Conservation (phyloP, 2,329 filamentous ascomycete species). For the Aspergillus clavatus region DNA sequence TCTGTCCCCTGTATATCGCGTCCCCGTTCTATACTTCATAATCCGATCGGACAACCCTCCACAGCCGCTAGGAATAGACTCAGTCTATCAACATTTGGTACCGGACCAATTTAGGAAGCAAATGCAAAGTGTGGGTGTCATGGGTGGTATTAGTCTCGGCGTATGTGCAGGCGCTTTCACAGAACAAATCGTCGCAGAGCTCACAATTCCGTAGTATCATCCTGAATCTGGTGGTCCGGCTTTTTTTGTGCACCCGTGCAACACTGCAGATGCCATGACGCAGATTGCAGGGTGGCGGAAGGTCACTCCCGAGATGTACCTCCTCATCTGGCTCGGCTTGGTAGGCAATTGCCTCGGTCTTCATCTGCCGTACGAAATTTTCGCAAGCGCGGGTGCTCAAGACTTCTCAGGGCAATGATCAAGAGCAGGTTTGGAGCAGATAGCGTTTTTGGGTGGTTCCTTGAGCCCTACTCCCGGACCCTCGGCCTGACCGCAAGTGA, state of each 20-base stretch:
- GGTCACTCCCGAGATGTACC: conserved; percentile 59
- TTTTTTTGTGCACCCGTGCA: conserved; percentile 92
- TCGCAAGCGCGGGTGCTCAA: conserved; percentile 23
- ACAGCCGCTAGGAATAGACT: conserved; percentile 59
- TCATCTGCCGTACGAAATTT: conserved; percentile 66
- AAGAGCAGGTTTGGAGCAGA: conserved; percentile 13
- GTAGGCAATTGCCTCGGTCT: conserved; percentile 76
- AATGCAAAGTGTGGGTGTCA: conserved; percentile 57
- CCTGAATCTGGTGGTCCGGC: conserved; percentile 70
- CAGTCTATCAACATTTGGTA: conserved; percentile 66
- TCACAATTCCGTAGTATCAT: conserved; percentile 63
- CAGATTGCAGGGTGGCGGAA: conserved; percentile 47
- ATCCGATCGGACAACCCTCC: conserved; percentile 55
- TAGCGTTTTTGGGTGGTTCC: conserved; percentile 10
- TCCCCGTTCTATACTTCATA: conserved; percentile 72
- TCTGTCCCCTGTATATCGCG: conserved; percentile 68
- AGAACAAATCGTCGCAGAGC: conserved; percentile 23
- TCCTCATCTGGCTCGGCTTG: conserved; percentile 85
- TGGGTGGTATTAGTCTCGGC: conserved; percentile 71
- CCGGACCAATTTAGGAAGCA: conserved; percentile 59
- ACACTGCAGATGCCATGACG: conserved; percentile 75
- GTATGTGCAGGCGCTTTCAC: conserved; percentile 50
- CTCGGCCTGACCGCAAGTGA: conserved; percentile 6
- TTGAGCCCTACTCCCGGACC: conserved; percentile 10
- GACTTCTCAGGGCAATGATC: conserved; percentile 16